phyloP scores from a whole-genome alignment of 257 asterid genomes.

The Gentiana dahurica region DNA sequence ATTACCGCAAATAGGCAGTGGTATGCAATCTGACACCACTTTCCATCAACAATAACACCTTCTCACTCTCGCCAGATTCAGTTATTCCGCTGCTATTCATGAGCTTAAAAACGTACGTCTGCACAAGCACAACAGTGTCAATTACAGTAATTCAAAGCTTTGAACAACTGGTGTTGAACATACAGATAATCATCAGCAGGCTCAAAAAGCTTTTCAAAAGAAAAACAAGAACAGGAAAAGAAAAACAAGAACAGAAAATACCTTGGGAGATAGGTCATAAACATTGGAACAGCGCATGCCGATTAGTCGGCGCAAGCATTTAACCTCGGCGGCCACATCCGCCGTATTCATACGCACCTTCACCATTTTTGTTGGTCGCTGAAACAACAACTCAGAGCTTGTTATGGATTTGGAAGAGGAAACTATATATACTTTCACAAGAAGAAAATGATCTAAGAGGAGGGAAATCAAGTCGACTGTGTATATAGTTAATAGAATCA shows the following conservation, averaged over 20 bases:
- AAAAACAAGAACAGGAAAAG: too few species aligned
- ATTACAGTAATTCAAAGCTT: too few species aligned
- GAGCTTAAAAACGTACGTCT: conserved; percentile 96
- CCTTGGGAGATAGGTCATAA: conserved; percentile 93
- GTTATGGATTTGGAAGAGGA: too few species aligned
- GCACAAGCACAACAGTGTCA: background rate
- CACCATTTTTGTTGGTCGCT: conserved; percentile 45
- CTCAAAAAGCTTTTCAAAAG: background rate
- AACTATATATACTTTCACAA: too few species aligned
- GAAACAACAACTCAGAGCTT: background rate
- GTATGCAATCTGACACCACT: conserved; percentile 94
- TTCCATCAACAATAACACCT: conserved; percentile 89
- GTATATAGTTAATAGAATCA: too few species aligned
- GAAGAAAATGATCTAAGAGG: too few species aligned
- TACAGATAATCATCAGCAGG: too few species aligned
- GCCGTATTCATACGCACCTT: conserved; percentile 99
- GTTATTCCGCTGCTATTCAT: conserved; percentile 95
- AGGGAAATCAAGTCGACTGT: too few species aligned
- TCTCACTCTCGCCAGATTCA: conserved; percentile 97
- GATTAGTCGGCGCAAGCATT: conserved; percentile 82
- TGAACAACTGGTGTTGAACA: too few species aligned
- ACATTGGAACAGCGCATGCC: conserved; percentile 99
- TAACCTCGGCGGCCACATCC: conserved; percentile 99
- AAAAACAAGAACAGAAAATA: conserved; percentile 5
- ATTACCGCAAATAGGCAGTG: conserved; percentile 81